Conservation (phyloP, 176 grass and related monocot genomes). For the Rhipidocladum racemiflorum region DNA sequence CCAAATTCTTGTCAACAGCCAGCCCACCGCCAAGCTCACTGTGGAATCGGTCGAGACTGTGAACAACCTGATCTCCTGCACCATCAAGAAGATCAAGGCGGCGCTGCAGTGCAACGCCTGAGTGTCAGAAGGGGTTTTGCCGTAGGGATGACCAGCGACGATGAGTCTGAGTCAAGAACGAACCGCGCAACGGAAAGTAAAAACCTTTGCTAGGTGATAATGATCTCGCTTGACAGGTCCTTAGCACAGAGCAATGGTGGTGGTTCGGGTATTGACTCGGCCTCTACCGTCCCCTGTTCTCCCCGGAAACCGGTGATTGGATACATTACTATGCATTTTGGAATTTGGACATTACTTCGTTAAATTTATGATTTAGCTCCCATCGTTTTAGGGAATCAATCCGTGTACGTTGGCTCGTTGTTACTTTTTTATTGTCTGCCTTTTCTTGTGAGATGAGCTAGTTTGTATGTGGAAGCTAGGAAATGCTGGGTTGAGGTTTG, state of each 20-base stretch:
- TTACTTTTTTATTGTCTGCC: neutral
- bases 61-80: constrained; percentile 91
- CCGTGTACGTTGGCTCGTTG: constrained; percentile 12
- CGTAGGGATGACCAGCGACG: neutral
- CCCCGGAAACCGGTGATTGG: neutral
- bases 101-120: constrained; percentile 57
- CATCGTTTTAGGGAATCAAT: constrained; percentile 25
- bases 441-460: constrained; percentile 5
- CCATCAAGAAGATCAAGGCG: constrained; percentile 90
- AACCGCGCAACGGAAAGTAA: constrained; percentile 54
- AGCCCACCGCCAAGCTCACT: constrained; percentile 85
- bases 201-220: constrained; percentile 93
- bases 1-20: constrained; percentile 97
- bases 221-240: constrained; percentile 34
- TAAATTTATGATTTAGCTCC: constrained; percentile 13
- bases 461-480: constrained; percentile 3
- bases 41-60: constrained; percentile 88
- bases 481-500: constrained; percentile 6
- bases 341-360: constrained; percentile 32
- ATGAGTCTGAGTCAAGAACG: constrained; percentile 94
- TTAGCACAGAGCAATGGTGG: constrained; percentile 84
- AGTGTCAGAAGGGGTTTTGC: neutral
- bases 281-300: constrained; percentile 2
- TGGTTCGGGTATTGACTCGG: constrained; percentile 99
- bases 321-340: constrained; percentile 30